These are phyloP conservation scores for Gynochthodes officinalis DNA, from an alignment of 257 asterid genomes.

Conservation along the genomic window DNA sequence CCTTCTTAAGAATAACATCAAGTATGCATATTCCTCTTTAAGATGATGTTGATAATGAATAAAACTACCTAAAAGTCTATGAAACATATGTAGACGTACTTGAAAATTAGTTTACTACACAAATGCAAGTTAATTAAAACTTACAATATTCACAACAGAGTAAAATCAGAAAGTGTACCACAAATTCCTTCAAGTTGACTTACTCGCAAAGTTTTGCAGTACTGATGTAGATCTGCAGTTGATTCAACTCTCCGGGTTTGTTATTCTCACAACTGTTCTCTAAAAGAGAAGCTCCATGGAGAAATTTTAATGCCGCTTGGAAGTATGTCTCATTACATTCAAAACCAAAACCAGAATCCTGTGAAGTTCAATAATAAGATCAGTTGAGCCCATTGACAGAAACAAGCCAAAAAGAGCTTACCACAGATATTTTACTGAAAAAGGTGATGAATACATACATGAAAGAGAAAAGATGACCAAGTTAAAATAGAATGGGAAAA, in stretches of 20 bases:
- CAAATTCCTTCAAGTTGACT: constrained; percentile 28
- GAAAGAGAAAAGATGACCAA: background rate
- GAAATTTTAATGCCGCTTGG: constrained; percentile 79
- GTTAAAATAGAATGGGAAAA: background rate
- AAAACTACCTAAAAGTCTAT: background rate
- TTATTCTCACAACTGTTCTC: constrained; percentile 52
- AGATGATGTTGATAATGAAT: background rate
- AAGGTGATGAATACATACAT: background rate
- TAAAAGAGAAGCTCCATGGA: constrained; percentile 76
- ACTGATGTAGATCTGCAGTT: constrained; percentile 55
- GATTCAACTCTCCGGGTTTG: constrained; percentile 56
- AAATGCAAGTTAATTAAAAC: background rate
- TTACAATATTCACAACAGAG: background rate
- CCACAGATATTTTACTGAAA: constrained; percentile 14
- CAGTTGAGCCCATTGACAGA: background rate
- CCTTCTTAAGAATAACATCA: background rate
- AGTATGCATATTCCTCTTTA: background rate
- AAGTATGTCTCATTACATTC: constrained; percentile 76
- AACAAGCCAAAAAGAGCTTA: background rate
- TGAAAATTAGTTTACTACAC: background rate
- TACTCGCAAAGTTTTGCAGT: constrained; percentile 86
- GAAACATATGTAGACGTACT: background rate
- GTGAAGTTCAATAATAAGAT: constrained; percentile 31
- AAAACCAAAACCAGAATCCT: constrained; percentile 69
- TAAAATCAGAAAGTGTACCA: background rate